Conservation (phyloP, 2,329 filamentous ascomycete species). For the Fusarium albidum region DNA sequence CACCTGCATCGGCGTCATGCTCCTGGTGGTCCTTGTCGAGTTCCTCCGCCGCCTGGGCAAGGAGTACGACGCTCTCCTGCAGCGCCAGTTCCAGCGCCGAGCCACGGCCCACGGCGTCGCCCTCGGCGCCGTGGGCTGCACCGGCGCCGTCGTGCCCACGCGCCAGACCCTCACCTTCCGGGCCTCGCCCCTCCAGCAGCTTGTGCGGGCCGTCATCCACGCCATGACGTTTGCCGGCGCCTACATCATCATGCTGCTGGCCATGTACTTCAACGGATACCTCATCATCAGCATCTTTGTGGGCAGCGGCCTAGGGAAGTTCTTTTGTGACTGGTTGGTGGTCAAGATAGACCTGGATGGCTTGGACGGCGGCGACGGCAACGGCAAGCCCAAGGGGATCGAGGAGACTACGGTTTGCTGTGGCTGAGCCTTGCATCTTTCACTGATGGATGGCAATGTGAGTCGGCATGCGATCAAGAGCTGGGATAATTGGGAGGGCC, state of each 20-base stretch:
- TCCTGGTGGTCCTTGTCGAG: conserved; percentile 76
- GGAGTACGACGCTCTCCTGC: conserved; percentile 74
- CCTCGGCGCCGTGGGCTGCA: conserved; percentile 29
- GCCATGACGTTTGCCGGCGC: conserved; percentile 76
- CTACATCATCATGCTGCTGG: conserved; percentile 78
- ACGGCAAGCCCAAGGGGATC: conserved; percentile 43
- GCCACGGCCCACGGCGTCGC: conserved; percentile 36
- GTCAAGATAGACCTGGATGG: conserved; percentile 49
- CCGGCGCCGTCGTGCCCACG: conserved; percentile 35
- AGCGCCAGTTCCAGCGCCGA: conserved; percentile 57
- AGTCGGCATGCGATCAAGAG: too few species aligned
- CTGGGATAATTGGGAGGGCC: not conserved
- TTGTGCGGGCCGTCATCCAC: conserved; percentile 71
- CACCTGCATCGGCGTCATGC: conserved; percentile 78
- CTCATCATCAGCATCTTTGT: conserved; percentile 80
- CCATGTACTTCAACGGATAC: conserved; percentile 73
- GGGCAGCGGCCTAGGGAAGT: conserved; percentile 60
- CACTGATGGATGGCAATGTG: too few species aligned
- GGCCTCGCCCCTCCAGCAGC: conserved; percentile 71
- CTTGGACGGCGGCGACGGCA: conserved; percentile 32
- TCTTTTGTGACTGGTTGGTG: conserved; percentile 62
- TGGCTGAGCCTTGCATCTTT: conserved; percentile 38
- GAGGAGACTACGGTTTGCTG: conserved; percentile 59
- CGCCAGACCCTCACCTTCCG: conserved; percentile 49
- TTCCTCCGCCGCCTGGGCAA: conserved; percentile 73